phyloP scores from a whole-genome alignment of 257 asterid species.

The Ajuga chamaepitys region DNA sequence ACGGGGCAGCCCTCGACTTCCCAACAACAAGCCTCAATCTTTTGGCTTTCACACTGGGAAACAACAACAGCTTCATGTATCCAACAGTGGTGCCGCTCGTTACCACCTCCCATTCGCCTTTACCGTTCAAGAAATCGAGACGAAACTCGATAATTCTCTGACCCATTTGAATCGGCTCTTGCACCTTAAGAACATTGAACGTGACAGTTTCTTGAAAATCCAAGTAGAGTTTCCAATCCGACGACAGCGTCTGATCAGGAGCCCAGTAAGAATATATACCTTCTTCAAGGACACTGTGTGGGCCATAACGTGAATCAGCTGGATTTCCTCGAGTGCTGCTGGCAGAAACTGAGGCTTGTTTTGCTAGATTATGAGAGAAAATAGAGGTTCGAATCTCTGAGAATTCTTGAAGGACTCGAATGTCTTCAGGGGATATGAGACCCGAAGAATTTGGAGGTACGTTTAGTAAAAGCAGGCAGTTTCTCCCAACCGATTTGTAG shows the following conservation, averaged over 20 bases:
- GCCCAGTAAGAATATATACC: constrained; percentile 79
- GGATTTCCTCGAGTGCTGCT: constrained; percentile 61
- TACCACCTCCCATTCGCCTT: constrained; percentile 50
- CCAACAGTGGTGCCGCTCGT: constrained; percentile 80
- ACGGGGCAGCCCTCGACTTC: constrained; percentile 49
- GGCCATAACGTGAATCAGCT: constrained; percentile 26
- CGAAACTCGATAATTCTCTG: constrained; percentile 65
- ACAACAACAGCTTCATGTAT: constrained; percentile 60
- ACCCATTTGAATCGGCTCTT: constrained; percentile 99
- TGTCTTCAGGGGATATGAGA: constrained; percentile 75
- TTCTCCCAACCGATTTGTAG: constrained; percentile 85
- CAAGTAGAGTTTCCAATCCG: constrained; percentile 41
- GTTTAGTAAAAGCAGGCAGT: constrained; percentile 73
- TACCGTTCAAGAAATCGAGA: constrained; percentile 39
- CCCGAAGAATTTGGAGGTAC: constrained; percentile 97
- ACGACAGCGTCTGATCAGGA: constrained; percentile 32
- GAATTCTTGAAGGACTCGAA: constrained; percentile 72
- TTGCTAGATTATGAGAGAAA: constrained; percentile 59
- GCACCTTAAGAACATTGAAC: constrained; percentile 71
- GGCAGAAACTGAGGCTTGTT: constrained; percentile 47
- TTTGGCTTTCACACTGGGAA: constrained; percentile 36
- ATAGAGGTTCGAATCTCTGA: constrained; percentile 47
- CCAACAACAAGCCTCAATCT: constrained; percentile 53
- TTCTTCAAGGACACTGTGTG: constrained; percentile 50
- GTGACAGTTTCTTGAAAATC: constrained; percentile 33